Evolutionary conservation across 257 asterid species (phyloP).

Genomic region (Misopates orontium): DNA sequence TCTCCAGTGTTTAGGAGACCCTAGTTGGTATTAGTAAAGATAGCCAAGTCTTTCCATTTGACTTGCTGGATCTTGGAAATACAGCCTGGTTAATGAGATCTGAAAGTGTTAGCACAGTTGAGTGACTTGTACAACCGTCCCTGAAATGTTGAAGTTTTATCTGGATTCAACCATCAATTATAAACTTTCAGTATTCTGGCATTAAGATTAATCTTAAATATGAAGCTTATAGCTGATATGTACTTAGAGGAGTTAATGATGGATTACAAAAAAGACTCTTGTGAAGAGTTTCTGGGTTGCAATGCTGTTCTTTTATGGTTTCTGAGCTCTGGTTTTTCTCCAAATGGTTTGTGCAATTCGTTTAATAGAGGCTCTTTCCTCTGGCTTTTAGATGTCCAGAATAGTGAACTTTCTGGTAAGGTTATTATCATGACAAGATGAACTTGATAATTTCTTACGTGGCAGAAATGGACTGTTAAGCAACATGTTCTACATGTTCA

Average conservation of each 20-base stretch:
- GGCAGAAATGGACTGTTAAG: too few relatives aligned
- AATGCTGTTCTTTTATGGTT: neutral
- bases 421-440: too few relatives aligned
- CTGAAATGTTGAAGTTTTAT: neutral
- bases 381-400: too few relatives aligned
- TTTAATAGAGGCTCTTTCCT: too few relatives aligned
- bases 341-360: conserved; percentile 2
- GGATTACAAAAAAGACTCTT: neutral
- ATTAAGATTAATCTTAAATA: neutral
- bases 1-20: neutral
- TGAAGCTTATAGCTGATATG: neutral
- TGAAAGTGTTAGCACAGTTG: neutral
- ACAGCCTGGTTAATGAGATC: conserved; percentile 1
- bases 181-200: neutral
- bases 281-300: neutral
- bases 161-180: conserved; percentile 3
- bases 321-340: neutral
- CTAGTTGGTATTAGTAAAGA: neutral
- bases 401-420: too few relatives aligned
- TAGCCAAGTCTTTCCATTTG: neutral
- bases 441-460: too few relatives aligned
- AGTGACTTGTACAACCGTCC: neutral
- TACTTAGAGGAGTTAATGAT: neutral
- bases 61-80: neutral
- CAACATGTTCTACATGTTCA: too few relatives aligned